Base-by-base conservation (phyloP, 139 green algal genomes). In the Coelastrella sp. region DNA sequence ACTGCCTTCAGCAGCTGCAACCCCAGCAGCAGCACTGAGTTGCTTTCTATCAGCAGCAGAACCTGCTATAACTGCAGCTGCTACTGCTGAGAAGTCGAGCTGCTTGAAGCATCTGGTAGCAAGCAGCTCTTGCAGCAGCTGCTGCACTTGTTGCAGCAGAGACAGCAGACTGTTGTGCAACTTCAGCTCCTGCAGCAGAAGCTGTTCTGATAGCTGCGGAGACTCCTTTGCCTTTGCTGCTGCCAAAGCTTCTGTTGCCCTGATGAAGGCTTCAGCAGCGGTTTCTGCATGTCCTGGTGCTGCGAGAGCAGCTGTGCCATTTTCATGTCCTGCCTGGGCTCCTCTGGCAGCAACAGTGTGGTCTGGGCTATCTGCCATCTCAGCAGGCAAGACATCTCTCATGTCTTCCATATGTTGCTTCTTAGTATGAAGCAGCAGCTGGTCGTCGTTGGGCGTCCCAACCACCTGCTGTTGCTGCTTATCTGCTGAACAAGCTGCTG, bases 101-200 rank as follows among this genome's bases (percentile, higher is more conserved):
- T 38, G 25, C 8, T 53, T 32, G 17, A 38, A 5, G 19, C 37
- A 57, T 5, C 38, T 60, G 7, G 3, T 59, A 13, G 72, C 51
- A 50, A 81, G 34, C 50, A 81, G 51, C 51, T 57, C 38, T 21
- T 53, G 74, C 74, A 81, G 74, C 50, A 27, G 50, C 35, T 50
- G 50, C 21, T 69, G 74, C 51, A 81, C 51, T 51, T 51, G 51
- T 34, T 19, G 30, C 51, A 69, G 51, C 74, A 81, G 32, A 32
- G 25, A 19, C 51, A 81, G 74, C 50, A 81, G 23, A 37, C 21
- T 17, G 4, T 32, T 50, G 2, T 69, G 74, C 32, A 8, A 15
- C 74, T 57, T 34, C 74, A 81, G 13, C 34, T 81, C 23, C 50
- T 69, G 74, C 34, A 51, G 48, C 72, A 80, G 48, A 45, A 41